phyloP scores from a whole-genome alignment of 192 early-diverging fungal genomes.

The Linnemannia elongata region DNA sequence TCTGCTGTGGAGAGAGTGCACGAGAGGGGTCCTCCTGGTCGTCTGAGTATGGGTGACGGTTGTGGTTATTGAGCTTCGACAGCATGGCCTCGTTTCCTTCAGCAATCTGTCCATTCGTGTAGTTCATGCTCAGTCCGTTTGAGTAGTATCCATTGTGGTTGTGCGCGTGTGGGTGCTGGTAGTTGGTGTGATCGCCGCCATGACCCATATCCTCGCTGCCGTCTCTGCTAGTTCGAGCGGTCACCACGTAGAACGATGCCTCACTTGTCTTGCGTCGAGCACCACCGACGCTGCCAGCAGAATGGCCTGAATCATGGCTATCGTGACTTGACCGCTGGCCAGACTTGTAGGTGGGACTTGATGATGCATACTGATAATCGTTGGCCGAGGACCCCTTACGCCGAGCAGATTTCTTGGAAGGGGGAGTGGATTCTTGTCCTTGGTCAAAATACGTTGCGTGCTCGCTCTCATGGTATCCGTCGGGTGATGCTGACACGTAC shows the following conservation, averaged over 20 bases:
- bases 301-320: slow-evolving; percentile 5
- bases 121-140: slow-evolving; percentile 19
- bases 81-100: not conserved
- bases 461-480: slow-evolving; percentile 18
- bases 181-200: slow-evolving; percentile 2
- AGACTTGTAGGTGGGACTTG: not conserved
- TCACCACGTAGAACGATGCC: slow-evolving; percentile 8
- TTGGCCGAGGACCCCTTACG: slow-evolving; percentile 35
- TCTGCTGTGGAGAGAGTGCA: slow-evolving; percentile 13
- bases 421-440: slow-evolving; percentile 12
- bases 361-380: not conserved
- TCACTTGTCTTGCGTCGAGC: slow-evolving; percentile 22
- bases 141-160: slow-evolving; percentile 3
- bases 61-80: not conserved
- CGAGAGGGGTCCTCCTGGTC: slow-evolving; percentile 16
- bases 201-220: slow-evolving; percentile 25
- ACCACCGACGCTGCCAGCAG: not conserved
- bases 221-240: slow-evolving; percentile 10
- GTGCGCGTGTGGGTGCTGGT: not conserved
- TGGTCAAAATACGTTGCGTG: slow-evolving; percentile 1
- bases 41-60: not conserved
- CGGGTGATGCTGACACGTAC: slow-evolving; percentile 20
- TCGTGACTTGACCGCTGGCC: slow-evolving; percentile 35
- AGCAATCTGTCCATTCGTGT: not conserved
- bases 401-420: slow-evolving; percentile 28